These are phyloP conservation scores for Leccinum subgranulosum DNA, from an alignment of 768 basidiomycete species.

Conservation along the genomic window DNA sequence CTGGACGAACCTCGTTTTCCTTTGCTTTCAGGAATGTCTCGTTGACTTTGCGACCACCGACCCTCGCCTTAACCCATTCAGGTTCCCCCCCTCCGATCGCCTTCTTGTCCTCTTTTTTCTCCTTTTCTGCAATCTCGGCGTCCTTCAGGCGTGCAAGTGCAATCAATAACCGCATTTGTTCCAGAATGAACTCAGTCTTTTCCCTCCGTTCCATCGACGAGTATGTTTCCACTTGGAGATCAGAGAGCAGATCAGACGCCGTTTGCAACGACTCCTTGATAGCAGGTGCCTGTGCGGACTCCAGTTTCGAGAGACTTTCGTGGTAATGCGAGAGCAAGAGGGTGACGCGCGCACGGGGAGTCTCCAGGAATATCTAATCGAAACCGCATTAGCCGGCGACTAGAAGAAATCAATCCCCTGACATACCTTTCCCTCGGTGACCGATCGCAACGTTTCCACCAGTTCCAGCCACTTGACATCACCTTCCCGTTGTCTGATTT, in stretches of 20 bases:
- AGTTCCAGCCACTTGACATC: conserved; percentile 80
- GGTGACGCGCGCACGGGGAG: conserved; percentile 92
- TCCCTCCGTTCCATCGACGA: conserved; percentile 97
- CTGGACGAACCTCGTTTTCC: conserved; percentile 72
- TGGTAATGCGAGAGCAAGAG: conserved; percentile 82
- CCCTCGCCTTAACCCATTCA: conserved; percentile 91
- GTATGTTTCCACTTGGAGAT: conserved; percentile 98
- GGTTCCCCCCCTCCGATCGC: conserved; percentile 69
- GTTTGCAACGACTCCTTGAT: conserved; percentile 72
- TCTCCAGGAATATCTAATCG: conserved; percentile 89
- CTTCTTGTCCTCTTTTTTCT: conserved; percentile 50
- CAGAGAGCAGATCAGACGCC: conserved; percentile 88
- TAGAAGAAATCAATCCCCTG: neutral
- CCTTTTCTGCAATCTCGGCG: conserved; percentile 53
- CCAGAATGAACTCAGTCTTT: conserved; percentile 97
- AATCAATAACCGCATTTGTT: conserved; percentile 92
- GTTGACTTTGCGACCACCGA: conserved; percentile 92
- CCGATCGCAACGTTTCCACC: conserved; percentile 82
- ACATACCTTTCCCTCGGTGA: conserved; percentile 95
- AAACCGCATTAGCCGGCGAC: neutral
- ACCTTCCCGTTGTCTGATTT: conserved; percentile 66
- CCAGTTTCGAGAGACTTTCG: conserved; percentile 57
- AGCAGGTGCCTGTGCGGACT: conserved; percentile 37
- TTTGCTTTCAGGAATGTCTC: conserved; percentile 87
- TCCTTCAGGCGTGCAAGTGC: conserved; percentile 77